Evolutionary conservation across 2,329 filamentous ascomycete genomes (phyloP).

Genomic region (Alternaria alternata): DNA sequence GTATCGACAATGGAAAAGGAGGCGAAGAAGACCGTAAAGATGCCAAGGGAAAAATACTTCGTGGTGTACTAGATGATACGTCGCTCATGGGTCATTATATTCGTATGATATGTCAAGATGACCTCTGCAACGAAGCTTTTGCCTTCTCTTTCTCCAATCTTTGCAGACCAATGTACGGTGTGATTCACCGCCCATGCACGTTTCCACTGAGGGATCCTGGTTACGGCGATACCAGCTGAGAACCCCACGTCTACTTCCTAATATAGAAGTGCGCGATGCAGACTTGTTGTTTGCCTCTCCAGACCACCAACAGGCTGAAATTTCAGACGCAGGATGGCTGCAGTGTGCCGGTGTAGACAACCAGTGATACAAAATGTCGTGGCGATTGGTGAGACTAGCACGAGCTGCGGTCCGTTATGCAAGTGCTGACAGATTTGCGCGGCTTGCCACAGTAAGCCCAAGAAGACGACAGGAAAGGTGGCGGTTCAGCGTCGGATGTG

Average conservation of each 20-base stretch:
- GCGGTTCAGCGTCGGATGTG: constrained; percentile 14
- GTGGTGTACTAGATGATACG: not conserved
- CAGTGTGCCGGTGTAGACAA: not conserved
- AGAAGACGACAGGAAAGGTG: constrained; percentile 18
- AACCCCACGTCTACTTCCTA: constrained; percentile 1
- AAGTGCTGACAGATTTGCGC: constrained; percentile 16
- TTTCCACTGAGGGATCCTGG: not conserved
- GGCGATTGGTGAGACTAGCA: constrained; percentile 14
- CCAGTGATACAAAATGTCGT: constrained; percentile 14
- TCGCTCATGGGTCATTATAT: not conserved
- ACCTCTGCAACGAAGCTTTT: not conserved
- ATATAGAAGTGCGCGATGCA: constrained; percentile 15
- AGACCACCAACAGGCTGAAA: not conserved
- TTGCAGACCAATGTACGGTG: constrained; percentile 17
- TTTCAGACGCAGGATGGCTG: not conserved
- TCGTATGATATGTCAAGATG: not conserved
- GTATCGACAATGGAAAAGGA: not conserved
- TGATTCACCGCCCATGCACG: constrained; percentile 24
- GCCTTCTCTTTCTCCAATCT: not conserved
- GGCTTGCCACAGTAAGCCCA: constrained; percentile 35
- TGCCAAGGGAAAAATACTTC: not conserved
- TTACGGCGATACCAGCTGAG: constrained; percentile 9
- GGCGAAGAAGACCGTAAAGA: not conserved
- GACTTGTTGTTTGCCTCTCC: constrained; percentile 5
- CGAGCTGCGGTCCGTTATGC: constrained; percentile 20